phyloP scores from a whole-genome alignment of 441 rosid genomes.

The Euphorbia schlechtendalii region DNA sequence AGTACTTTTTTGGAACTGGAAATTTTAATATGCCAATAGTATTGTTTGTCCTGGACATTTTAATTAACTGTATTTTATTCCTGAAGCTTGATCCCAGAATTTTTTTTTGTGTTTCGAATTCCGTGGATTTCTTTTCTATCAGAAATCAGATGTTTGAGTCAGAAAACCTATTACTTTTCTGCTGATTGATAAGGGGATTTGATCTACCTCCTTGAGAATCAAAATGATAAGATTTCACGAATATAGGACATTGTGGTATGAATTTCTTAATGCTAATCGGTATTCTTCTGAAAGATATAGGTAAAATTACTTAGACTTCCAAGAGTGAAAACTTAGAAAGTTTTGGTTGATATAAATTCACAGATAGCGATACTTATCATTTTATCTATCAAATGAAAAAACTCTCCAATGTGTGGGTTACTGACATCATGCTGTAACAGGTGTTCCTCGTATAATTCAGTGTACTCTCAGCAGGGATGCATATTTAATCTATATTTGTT shows the following conservation, averaged over 20 bases:
- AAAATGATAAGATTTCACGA: not conserved
- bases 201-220: not conserved
- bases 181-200: slow-evolving; percentile 6
- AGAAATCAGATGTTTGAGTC: not conserved
- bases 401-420: not conserved
- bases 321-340: not conserved
- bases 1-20: not conserved
- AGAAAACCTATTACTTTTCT: slow-evolving; percentile 1
- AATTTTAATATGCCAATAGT: not conserved
- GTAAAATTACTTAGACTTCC: not conserved
- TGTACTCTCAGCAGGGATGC: not conserved
- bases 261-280: not conserved
- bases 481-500: not conserved
- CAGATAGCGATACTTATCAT: not conserved
- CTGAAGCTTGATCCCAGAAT: not conserved
- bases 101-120: not conserved
- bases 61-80: not conserved
- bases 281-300: slow-evolving; percentile 2
- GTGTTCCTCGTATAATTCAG: not conserved
- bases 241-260: not conserved
- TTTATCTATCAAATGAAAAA: no score
- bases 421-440: not conserved
- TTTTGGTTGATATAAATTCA: not conserved
- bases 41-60: not conserved
- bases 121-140: not conserved